These are phyloP conservation scores for Penicillium psychrosexuale DNA, from an alignment of 2,329 filamentous ascomycete species.

Conservation along the genomic window DNA sequence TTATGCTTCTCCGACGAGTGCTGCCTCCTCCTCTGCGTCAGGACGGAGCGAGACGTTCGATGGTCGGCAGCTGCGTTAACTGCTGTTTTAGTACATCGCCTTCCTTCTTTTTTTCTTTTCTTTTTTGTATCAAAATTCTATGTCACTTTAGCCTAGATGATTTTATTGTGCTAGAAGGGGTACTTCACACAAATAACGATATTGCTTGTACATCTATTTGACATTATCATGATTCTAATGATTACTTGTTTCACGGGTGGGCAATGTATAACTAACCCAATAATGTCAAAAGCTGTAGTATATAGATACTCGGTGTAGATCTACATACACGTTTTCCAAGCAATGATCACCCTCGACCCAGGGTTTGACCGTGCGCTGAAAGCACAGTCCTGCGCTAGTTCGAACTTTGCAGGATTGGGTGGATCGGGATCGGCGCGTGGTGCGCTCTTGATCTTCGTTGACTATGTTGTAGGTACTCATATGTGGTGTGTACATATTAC, in stretches of 20 bases:
- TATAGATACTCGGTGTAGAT: not conserved
- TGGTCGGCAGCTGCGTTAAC: not conserved
- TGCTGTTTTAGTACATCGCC: not conserved
- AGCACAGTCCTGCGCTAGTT: not conserved
- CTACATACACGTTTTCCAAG: not conserved
- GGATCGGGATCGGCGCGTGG: not conserved
- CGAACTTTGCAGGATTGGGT: not conserved
- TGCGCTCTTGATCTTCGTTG: not conserved
- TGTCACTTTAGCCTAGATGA: not conserved
- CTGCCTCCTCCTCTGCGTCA: slow-evolving; percentile 17
- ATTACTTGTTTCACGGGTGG: not conserved
- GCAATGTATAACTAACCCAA: not conserved
- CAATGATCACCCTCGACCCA: not conserved
- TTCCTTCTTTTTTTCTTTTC: not conserved
- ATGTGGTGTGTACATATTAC: too few species aligned
- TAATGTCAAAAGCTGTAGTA: not conserved
- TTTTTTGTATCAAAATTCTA: too few species aligned
- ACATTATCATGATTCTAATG: not conserved
- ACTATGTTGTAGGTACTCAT: not conserved
- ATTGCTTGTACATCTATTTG: not conserved
- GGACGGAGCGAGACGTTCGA: slow-evolving; percentile 3
- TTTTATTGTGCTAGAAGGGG: not conserved
- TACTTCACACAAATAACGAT: not conserved
- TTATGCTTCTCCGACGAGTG: slow-evolving; percentile 24
- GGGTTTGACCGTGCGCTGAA: not conserved